Base-by-base conservation (phyloP, 129 eudicot genomes). In the Chrysanthemum seticuspe region DNA sequence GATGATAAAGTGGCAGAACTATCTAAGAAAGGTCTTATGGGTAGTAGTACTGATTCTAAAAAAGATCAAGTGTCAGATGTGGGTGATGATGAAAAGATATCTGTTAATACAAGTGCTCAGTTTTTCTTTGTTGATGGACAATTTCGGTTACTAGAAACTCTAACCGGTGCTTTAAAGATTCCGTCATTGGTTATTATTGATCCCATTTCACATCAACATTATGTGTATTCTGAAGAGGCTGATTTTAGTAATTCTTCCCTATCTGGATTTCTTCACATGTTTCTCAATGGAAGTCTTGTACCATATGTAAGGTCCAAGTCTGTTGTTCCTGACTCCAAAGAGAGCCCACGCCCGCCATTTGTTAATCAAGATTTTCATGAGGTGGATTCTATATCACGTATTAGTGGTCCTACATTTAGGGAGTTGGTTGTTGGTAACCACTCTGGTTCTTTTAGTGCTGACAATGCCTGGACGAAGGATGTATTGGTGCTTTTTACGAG, bases 281-380 rank as follows among this genome's bases (percentile, higher is more conserved):
- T 89, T 87, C 74, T 80, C 16, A 85, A 85, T 78, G 86, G 83
- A 67, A 85, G 86, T 71, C 95, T 89, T 78, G 65, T 59, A 71
- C 96, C 98, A n/a, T 87, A 83, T 77, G 88, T 78, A 75, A 92
- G 83, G 50, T 82, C 95, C 15, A 84, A 78, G 67, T 56, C 90
- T 72, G 63, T 75, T 64, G 79, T 72, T 70, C 49, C 47, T 47
- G 72, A 75, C 70, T 60, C 86, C 15, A 87, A 79, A 68, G 84
- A 87, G 70, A 79, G 83, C 74, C 84, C 81, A 56, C 63, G 13
- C 13, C 96, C 98, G 1, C 98, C 98, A 40, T 89, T 93, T 80
- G 95, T 89, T 59, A 93, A 89, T 85, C 86, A 78, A 59, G 95
- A 93, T 85, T 93, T 93, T 79, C 98, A 82, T 49, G 95, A 84